phyloP scores from a whole-genome alignment of 768 basidiomycete species.

The Lactifluus hygrophoroides region DNA sequence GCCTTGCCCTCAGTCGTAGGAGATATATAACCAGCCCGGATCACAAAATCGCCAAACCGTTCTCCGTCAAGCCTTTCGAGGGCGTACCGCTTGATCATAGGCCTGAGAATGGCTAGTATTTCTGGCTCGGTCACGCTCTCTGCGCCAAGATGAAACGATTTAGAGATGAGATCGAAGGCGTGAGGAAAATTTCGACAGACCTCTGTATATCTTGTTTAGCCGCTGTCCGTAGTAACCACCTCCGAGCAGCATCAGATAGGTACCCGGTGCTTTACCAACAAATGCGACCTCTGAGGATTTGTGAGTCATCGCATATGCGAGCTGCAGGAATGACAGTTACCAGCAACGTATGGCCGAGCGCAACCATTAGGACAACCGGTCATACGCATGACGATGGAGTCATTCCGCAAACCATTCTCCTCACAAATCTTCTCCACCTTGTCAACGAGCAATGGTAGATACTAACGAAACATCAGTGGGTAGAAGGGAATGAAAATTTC shows the following conservation, averaged over 20 bases:
- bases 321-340: constrained; percentile 30
- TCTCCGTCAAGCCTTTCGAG: constrained; percentile 81
- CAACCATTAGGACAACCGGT: constrained; percentile 95
- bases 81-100: constrained; percentile 94
- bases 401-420: constrained; percentile 85
- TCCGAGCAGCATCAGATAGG: constrained; percentile 91
- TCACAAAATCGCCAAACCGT: constrained; percentile 91
- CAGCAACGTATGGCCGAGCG: constrained; percentile 87
- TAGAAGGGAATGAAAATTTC: background rate
- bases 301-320: background rate
- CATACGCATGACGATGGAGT: constrained; percentile 98
- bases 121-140: constrained; percentile 87
- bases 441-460: constrained; percentile 84
- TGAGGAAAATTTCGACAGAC: constrained; percentile 29
- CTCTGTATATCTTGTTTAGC: constrained; percentile 92
- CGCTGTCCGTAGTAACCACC: constrained; percentile 93
- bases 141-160: constrained; percentile 26
- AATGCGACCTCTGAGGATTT: constrained; percentile 74
- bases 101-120: constrained; percentile 78
- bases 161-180: background rate
- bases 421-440: constrained; percentile 97
- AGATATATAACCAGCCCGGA: constrained; percentile 85
- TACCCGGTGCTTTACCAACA: constrained; percentile 90
- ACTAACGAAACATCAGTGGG: constrained; percentile 37
- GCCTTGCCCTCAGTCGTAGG: constrained; percentile 73